phyloP scores from a whole-genome alignment of 2,329 filamentous ascomycete genomes.

The Neoscytalidium dimidiatum region DNA sequence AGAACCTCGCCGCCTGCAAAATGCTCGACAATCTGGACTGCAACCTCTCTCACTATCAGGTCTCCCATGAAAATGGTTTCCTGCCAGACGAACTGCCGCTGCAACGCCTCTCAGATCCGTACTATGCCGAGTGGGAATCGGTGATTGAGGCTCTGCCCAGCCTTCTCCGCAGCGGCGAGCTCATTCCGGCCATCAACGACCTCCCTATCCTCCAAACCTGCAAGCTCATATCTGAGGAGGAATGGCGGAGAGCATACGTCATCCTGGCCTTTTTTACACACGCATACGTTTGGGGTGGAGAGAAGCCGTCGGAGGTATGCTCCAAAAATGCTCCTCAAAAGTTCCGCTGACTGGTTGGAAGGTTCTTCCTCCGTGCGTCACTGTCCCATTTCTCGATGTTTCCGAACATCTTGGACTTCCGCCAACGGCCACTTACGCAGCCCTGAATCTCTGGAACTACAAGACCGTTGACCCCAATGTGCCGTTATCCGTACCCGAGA shows the following conservation, averaged over 20 bases:
- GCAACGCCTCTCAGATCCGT: constrained; percentile 72
- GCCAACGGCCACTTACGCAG: constrained; percentile 37
- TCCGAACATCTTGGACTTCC: constrained; percentile 35
- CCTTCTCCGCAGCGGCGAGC: constrained; percentile 71
- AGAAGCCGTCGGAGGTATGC: constrained; percentile 66
- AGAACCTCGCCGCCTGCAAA: not conserved
- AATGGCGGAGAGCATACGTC: constrained; percentile 81
- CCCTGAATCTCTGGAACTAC: constrained; percentile 39
- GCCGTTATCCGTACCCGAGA: constrained; percentile 31
- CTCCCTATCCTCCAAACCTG: constrained; percentile 74
- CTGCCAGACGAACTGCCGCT: constrained; percentile 74
- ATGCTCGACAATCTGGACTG: constrained; percentile 21
- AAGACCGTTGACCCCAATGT: constrained; percentile 22
- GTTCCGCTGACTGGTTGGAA: constrained; percentile 17
- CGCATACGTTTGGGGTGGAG: constrained; percentile 78
- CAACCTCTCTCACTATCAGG: constrained; percentile 72
- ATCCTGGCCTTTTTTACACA: constrained; percentile 73
- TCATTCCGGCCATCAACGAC: constrained; percentile 70
- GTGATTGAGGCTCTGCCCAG: constrained; percentile 74
- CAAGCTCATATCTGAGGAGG: constrained; percentile 72
- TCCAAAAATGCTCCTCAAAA: not conserved
- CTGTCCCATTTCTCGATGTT: constrained; percentile 31
- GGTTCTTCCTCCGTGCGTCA: constrained; percentile 34
- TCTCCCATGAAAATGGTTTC: constrained; percentile 75
- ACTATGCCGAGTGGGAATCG: constrained; percentile 87